Base-by-base conservation (phyloP, 2,329 filamentous ascomycete genomes). In the Penicillium sp. region DNA sequence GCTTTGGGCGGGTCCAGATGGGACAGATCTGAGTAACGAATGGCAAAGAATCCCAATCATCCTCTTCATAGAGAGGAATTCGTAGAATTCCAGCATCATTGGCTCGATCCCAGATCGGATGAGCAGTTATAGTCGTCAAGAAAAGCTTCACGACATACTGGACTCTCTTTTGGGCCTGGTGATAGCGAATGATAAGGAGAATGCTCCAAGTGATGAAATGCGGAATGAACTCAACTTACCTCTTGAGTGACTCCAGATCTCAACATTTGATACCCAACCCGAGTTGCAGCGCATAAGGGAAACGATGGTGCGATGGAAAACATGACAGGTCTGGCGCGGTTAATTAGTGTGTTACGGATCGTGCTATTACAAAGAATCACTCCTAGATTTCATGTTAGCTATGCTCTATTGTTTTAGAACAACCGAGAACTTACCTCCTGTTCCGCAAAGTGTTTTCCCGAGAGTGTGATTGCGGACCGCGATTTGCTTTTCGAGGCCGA, bases 321-420 rank as follows among this genome's bases (percentile, higher is more conserved):
- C 36, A 89, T 88, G 28, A 89, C 72, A 1, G 81, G 82, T 16
- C 86, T 80, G 0, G 86, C 85, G 64, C 88, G 88, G 65, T 89
- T 89, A 69, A 89, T 78, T 39, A 89, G 76, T 55, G 87, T 88
- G 0, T 78, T 67, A 5, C 83, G 75, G 0, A 83, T 79, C 0
- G 77, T 71, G 0, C 76, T 67, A 1, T 84, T 82, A 66, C 83
- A 86, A 0, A 89, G 74, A 1, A 89, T 69, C 2, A 83, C 75
- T 3, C 24, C 24, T 28, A 5, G 10, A 5, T 28, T 28, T 78
- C 81, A 83, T 24, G 14, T 26, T 9, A 42, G 70, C 8, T 34
- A 70, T 71, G 44, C 33, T 13, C 46, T 43, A 24, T 23, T 9
- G 39, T 28, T 13, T 18, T n/a, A 50, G 26, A 28, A 49, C 6